Evolutionary conservation across 129 eudicot species (phyloP), one percentile per base, ranked within the genome.

Genomic region (Centaurea solstitialis): DNA sequence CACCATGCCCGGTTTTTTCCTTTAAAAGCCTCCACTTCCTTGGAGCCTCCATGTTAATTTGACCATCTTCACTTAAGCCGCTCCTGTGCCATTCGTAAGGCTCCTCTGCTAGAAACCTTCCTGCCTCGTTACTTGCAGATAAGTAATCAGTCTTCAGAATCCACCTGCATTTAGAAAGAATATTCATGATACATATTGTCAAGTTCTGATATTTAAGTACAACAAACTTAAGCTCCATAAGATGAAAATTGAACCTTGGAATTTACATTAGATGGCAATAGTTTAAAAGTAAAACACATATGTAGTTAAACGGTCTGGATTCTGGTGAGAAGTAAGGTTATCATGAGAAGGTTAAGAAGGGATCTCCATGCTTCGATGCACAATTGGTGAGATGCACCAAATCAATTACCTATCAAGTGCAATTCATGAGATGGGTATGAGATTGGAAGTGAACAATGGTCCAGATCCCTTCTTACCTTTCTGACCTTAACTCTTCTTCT

Each of bases 1-100:
- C 99, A 41, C 99, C 98, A 70, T 93, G 98, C 17, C 98, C 99
- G 0, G 96, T 93, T 81, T 83, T 96, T 87, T 90, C 93, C 84
- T 87, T 91, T 73, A 91, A 70, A 72, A 91, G 95, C 43, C 98
- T 97, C 98, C 99, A 96, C 80, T 93, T 96, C 79, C 99, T 86
- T 6, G 99, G 99, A 61, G 98, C 98, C 81, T 89, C 98, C 61
- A 96, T 80, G 78, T 89, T 93, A 66, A 93, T 90, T 26, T 95
- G 87, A 65, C 93, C 95, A 82, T 96, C 98, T 84, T 91, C 97
- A 40, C 81, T 96, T 73, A 90, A 72, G 69, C 97, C 89, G 43
- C 74, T 93, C 82, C 88, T 88, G 50, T 96, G 89, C 99, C 99
- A 96, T 78, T 96, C 99, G 57, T 93, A 93, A 22, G 98, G 85